phyloP scores from a whole-genome alignment of 2,329 filamentous ascomycete species.

The Colletotrichum siamense region DNA sequence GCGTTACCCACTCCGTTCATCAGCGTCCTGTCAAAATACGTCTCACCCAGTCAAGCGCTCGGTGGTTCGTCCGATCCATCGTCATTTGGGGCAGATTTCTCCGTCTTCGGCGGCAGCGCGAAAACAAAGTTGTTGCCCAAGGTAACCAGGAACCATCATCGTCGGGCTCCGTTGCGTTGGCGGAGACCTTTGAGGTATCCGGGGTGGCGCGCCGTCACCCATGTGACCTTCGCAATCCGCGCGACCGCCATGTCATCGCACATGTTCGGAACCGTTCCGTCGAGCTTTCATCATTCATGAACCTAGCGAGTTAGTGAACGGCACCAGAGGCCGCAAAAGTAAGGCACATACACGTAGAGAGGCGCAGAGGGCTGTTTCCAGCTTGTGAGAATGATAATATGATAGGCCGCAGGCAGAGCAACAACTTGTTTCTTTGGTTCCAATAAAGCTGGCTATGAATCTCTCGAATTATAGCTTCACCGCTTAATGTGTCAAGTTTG shows the following conservation, averaged over 20 bases:
- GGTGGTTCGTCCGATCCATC: not conserved
- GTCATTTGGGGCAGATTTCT: not conserved
- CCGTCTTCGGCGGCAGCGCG: not conserved
- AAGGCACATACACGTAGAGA: not conserved
- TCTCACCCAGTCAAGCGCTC: not conserved
- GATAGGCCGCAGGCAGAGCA: conserved; percentile 5
- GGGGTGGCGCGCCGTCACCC: not conserved
- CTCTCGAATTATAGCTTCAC: conserved; percentile 24
- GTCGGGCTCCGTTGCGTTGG: not conserved
- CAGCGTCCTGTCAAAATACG: not conserved
- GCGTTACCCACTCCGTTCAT: not conserved
- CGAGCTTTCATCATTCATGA: not conserved
- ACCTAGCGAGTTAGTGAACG: not conserved
- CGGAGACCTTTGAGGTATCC: not conserved
- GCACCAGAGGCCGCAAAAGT: not conserved
- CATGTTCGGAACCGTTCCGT: not conserved
- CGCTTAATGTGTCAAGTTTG: conserved; percentile 3
- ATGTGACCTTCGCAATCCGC: not conserved
- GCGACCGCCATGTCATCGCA: not conserved
- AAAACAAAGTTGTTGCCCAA: not conserved
- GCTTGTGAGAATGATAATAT: not conserved
- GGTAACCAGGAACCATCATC: not conserved
- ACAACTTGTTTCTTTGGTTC: conserved; percentile 10
- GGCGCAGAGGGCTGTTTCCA: not conserved
- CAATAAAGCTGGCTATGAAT: conserved; percentile 23